phyloP scores from a whole-genome alignment of 108 stramenopile species.

The Aurantiochytrium sp. region DNA sequence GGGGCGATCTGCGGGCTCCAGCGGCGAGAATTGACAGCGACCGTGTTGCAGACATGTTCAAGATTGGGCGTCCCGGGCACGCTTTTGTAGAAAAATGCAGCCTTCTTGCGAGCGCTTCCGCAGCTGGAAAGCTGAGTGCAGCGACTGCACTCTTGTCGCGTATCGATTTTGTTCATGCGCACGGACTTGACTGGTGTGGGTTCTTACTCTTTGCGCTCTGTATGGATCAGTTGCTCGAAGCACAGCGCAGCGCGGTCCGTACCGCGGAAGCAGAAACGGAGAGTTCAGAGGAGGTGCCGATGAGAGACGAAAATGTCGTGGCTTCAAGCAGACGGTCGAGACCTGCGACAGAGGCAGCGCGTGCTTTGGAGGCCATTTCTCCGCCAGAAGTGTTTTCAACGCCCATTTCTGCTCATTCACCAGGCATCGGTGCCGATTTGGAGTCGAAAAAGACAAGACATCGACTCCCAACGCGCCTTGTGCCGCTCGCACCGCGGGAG shows the following conservation, averaged over 20 bases:
- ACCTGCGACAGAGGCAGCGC: too few relatives aligned
- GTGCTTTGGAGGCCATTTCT: too few relatives aligned
- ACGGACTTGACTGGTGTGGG: not conserved
- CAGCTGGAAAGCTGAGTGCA: not conserved
- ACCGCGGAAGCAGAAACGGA: not conserved
- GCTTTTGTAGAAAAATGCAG: not conserved
- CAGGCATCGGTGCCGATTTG: too few relatives aligned
- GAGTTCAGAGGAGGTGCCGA: too few relatives aligned
- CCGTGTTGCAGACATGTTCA: not conserved
- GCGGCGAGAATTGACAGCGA: not conserved
- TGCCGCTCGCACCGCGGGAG: not conserved
- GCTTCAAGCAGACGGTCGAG: too few relatives aligned
- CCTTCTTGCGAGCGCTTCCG: not conserved
- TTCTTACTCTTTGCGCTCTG: not conserved
- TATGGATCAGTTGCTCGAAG: not conserved
- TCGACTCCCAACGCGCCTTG: not conserved
- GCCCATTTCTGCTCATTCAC: too few relatives aligned
- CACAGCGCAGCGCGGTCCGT: not conserved
- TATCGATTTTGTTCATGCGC: not conserved
- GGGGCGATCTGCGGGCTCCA: not conserved
- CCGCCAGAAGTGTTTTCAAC: too few relatives aligned
- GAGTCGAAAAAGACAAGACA: not conserved
- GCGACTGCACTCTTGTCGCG: not conserved
- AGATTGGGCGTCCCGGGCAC: not conserved
- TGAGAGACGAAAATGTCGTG: too few relatives aligned